These are phyloP conservation scores for Prototheca wickerhamii DNA, from an alignment of 163 green algal genomes.

Conservation along the genomic window DNA sequence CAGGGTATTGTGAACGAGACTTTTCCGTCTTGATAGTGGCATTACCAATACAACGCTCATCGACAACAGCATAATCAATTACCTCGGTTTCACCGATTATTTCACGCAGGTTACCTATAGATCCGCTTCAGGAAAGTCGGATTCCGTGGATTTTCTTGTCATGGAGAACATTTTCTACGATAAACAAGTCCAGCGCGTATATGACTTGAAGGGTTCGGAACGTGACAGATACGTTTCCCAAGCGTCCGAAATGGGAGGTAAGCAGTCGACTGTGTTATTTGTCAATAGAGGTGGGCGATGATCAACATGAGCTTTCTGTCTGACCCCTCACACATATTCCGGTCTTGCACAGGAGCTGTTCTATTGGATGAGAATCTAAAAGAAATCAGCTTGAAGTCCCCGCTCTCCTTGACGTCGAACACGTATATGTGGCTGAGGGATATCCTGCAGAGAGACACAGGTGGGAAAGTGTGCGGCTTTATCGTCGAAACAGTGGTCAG, in stretches of 20 bases:
- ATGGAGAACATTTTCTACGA: slow-evolving; percentile 97
- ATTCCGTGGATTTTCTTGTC: slow-evolving; percentile 67
- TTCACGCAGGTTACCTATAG: slow-evolving; percentile 1
- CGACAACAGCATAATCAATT: no score
- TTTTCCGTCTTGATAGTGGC: no score
- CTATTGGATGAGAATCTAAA: slow-evolving; percentile 91
- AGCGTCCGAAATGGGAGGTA: background rate
- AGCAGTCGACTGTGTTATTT: background rate
- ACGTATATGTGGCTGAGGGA: slow-evolving; percentile 43
- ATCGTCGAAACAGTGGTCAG: no score
- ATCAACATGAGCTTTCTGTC: no score
- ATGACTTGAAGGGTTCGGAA: slow-evolving; percentile 92
- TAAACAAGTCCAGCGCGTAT: slow-evolving; percentile 60
- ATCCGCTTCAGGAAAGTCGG: background rate
- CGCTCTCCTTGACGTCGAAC: slow-evolving; percentile 41
- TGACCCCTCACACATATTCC: no score
- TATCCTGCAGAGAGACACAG: slow-evolving; percentile 73
- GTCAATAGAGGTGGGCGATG: no score
- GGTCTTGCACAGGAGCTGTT: slow-evolving; percentile 32
- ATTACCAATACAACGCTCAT: no score
- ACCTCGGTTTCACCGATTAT: background rate
- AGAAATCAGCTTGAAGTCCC: slow-evolving; percentile 49
- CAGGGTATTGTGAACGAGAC: no score
- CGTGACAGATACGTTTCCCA: slow-evolving; percentile 57
- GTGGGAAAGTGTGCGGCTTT: background rate